A percentile compares a stretch with the other conserved stretches of the same genome.
Conservation (phyloP, 2,329 filamentous ascomycete genomes). For the Aspergillus chevalieri region DNA sequence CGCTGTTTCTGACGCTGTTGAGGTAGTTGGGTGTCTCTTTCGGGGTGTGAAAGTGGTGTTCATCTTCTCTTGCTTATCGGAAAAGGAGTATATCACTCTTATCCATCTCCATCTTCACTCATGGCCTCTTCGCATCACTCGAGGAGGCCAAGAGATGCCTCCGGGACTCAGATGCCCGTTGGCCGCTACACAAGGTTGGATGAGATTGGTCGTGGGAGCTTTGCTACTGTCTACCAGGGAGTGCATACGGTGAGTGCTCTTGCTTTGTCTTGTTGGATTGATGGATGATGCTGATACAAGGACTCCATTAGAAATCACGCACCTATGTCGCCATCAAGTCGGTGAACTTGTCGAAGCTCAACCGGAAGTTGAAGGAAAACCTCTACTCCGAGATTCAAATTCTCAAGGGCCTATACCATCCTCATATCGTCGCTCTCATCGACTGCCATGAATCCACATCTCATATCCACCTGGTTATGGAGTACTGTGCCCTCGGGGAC, state of each 20-base stretch:
- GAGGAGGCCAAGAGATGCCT: constrained; percentile 33
- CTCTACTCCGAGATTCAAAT: constrained; percentile 94
- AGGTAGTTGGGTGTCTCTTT: constrained; percentile 34
- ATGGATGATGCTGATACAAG: constrained; percentile 9
- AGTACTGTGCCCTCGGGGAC: constrained; percentile 94
- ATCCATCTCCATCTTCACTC: constrained; percentile 21
- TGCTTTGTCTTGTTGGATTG: not conserved
- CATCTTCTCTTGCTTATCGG: not conserved
- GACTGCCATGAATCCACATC: constrained; percentile 82
- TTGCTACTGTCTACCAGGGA: constrained; percentile 88
- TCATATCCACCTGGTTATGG: constrained; percentile 96
- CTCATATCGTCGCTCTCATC: constrained; percentile 93
- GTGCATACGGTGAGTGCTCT: constrained; percentile 64
- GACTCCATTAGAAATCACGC: constrained; percentile 58
- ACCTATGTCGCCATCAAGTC: constrained; percentile 93
- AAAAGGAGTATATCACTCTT: too few relatives aligned
- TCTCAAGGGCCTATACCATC: constrained; percentile 85
- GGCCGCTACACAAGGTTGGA: constrained; percentile 76
- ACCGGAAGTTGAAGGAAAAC: constrained; percentile 94
- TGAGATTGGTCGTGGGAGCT: constrained; percentile 95
- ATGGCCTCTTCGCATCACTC: constrained; percentile 40
- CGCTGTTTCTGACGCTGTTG: constrained; percentile 21
- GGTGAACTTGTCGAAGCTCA: constrained; percentile 82
- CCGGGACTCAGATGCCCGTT: constrained; percentile 42
- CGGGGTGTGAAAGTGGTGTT: constrained; percentile 15